Conservation (phyloP, 345 rosid species). For the Sonneratia caseolaris region DNA sequence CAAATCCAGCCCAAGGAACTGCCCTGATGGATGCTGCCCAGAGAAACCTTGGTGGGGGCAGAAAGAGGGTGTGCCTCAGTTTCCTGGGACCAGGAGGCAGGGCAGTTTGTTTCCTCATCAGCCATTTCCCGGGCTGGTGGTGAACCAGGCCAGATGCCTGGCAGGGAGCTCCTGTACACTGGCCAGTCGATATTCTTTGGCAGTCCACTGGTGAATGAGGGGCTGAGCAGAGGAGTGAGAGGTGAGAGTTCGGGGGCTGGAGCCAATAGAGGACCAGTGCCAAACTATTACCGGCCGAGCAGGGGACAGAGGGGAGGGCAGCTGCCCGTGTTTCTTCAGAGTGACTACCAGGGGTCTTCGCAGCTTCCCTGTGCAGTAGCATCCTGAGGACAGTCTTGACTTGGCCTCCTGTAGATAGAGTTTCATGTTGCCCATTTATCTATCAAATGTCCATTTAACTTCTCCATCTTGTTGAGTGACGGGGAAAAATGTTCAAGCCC, state of each 20-base stretch:
- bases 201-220: conserved; percentile 51
- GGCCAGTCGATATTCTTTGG: conserved; percentile 60
- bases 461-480: neutral
- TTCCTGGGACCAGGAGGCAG: conserved; percentile 86
- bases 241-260: conserved; percentile 18
- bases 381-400: too few relatives aligned
- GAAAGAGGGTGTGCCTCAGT: conserved; percentile 47
- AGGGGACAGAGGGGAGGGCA: conserved; percentile 69
- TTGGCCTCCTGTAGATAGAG: neutral
- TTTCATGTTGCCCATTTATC: neutral
- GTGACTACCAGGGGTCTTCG: conserved; percentile 49
- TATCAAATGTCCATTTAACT: neutral
- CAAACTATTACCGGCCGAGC: conserved; percentile 43
- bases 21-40: conserved; percentile 24
- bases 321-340: conserved; percentile 78
- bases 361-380: conserved; percentile 24
- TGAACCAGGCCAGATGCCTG: conserved; percentile 25
- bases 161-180: conserved; percentile 45
- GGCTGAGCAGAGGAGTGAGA: conserved; percentile 26
- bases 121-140: conserved; percentile 12
- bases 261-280: conserved; percentile 32
- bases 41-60: conserved; percentile 20
- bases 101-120: conserved; percentile 61
- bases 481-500: neutral
- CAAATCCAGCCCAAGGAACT: conserved; percentile 12